Conservation (phyloP, 169 alveolate species). For the Cryptosporidium muris region DNA sequence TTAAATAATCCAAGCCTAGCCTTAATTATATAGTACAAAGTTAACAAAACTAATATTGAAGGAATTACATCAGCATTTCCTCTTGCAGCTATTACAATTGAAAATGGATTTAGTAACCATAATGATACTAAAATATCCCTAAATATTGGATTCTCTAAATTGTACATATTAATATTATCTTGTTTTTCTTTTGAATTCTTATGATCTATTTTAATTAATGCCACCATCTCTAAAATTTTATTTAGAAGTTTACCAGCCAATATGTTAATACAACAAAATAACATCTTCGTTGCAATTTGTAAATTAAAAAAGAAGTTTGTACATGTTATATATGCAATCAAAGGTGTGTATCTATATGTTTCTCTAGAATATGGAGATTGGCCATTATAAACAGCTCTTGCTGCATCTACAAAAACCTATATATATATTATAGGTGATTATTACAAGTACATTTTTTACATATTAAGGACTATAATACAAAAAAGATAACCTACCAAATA, state of each 20-base stretch:
- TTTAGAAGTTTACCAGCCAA: constrained; percentile 84
- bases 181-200: constrained; percentile 26
- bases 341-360: constrained; percentile 98
- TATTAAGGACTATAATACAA: neutral
- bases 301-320: constrained; percentile 79
- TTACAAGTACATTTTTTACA: neutral
- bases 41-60: constrained; percentile 78
- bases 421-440: neutral
- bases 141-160: too few relatives aligned
- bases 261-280: constrained; percentile 86
- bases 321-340: constrained; percentile 82
- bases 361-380: constrained; percentile 95
- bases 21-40: constrained; percentile 78
- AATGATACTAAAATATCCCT: constrained; percentile 76
- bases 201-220: constrained; percentile 70
- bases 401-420: constrained; percentile 96
- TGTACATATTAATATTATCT: constrained; percentile 27
- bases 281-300: constrained; percentile 80
- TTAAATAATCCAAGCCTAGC: constrained; percentile 73
- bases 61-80: constrained; percentile 91
- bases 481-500: constrained; percentile 77
- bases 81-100: constrained; percentile 90
- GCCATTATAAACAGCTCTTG: constrained; percentile 88
- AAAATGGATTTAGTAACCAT: constrained; percentile 93
- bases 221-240: neutral